Conservation (phyloP, 495 filamentous ascomycete genomes). For the Daldinia grandis region DNA sequence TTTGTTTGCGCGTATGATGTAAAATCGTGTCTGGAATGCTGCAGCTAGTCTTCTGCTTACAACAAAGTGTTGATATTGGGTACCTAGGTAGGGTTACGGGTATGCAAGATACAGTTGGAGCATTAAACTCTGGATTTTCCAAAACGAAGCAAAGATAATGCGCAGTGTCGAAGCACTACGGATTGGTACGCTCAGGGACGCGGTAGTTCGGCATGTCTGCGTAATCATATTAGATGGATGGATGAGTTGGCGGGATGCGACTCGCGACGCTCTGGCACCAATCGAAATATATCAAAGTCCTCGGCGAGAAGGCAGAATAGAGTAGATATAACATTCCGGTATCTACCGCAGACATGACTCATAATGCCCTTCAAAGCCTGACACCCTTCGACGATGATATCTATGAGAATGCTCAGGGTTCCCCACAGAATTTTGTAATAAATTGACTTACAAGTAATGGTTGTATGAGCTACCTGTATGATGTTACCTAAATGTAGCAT, state of each 20-base stretch:
- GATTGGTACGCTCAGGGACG: slow-evolving; percentile 18
- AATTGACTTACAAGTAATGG: slow-evolving; percentile 17
- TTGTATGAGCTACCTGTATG: slow-evolving; percentile 5
- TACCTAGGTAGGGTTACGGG: neutral
- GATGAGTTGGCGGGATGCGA: slow-evolving; percentile 29
- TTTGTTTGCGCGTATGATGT: slow-evolving; percentile 9
- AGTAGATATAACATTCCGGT: slow-evolving; percentile 10
- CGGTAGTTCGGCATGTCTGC: slow-evolving; percentile 18
- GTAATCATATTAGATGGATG: slow-evolving; percentile 9
- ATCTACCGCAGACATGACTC: slow-evolving; percentile 28
- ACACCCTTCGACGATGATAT: slow-evolving; percentile 2
- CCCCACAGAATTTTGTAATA: slow-evolving; percentile 29
- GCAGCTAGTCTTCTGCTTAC: slow-evolving; percentile 11
- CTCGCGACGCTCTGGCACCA: neutral
- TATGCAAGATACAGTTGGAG: neutral
- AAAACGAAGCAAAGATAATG: neutral
- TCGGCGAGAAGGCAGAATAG: neutral
- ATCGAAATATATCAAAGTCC: slow-evolving; percentile 3
- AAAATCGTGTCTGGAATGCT: slow-evolving; percentile 1
- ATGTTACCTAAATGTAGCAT: neutral
- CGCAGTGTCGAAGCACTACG: slow-evolving; percentile 16
- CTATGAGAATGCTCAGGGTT: slow-evolving; percentile 22
- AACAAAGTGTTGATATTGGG: neutral
- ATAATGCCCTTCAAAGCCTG: neutral
- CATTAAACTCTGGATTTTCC: neutral